phyloP scores from a whole-genome alignment of 2,329 filamentous ascomycete genomes.

The Bipolaris cookei region DNA sequence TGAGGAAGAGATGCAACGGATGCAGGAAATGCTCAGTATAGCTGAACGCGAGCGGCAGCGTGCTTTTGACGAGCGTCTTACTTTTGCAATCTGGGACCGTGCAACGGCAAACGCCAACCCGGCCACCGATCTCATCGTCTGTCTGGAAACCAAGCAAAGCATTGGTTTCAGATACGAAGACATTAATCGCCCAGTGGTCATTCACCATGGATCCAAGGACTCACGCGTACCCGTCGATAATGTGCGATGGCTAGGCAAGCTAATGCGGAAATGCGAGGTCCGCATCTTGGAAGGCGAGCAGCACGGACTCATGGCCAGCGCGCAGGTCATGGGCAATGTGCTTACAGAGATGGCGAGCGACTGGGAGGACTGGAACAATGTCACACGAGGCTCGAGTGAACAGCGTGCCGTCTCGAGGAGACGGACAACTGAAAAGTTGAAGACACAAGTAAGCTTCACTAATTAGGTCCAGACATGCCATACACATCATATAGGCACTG shows the following conservation, averaged over 20 bases:
- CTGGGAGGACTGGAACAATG: constrained; percentile 64
- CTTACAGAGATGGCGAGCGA: constrained; percentile 92
- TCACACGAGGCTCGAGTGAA: constrained; percentile 24
- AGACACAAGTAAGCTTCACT: constrained; percentile 19
- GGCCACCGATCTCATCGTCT: constrained; percentile 89
- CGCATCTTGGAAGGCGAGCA: constrained; percentile 88
- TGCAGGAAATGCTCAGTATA: constrained; percentile 63
- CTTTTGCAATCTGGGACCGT: constrained; percentile 91
- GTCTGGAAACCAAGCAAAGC: constrained; percentile 84
- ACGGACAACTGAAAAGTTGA: constrained; percentile 26
- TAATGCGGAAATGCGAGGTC: constrained; percentile 92
- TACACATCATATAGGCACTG: neutral
- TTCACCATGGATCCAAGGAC: constrained; percentile 91
- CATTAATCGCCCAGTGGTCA: constrained; percentile 87
- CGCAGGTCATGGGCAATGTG: constrained; percentile 90
- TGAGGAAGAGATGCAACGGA: constrained; percentile 36
- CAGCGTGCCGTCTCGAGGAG: constrained; percentile 22
- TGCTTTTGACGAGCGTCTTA: constrained; percentile 83
- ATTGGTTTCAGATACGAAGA: constrained; percentile 98
- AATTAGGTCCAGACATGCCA: neutral
- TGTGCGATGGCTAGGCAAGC: constrained; percentile 90
- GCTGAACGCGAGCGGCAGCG: constrained; percentile 74
- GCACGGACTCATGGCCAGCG: constrained; percentile 94
- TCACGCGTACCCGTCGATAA: constrained; percentile 94
- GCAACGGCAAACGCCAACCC: constrained; percentile 92